Evolutionary conservation across 2,329 filamentous ascomycete genomes (phyloP), one percentile per base, ranked within the genome.

Genomic region (Ceratocystis cacaofunesta): DNA sequence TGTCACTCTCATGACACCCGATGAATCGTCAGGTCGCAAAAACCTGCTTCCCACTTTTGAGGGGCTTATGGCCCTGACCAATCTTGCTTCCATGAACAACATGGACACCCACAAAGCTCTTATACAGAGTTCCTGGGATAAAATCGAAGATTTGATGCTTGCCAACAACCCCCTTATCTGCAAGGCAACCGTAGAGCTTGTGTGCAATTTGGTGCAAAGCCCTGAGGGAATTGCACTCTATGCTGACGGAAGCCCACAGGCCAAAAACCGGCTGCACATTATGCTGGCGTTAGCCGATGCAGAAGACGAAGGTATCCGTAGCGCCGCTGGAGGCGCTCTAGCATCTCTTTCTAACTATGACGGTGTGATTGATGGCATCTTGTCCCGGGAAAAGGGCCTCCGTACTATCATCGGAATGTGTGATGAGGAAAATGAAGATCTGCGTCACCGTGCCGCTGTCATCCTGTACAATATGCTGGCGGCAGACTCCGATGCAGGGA

Each of bases 41-140:
- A 89, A 96, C 73, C 82, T 97, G 15, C 81, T 99, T 0, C 91
- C 94, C 0, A 86, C 88, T 0, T 99, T 97, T 70, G 94, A 99
- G 75, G 82, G 88, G 0, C 81, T 99, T 7, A 87, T 97, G 74
- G 92, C 94, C 0, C 82, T 99, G 44, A 97, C 94, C 0, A 99
- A 99, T 70, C 82, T 99, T 6, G 94, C 92, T 0, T 95, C 90
- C 0, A 83, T 86, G 12, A 87, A 92, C 64, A 82, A 87, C 68
- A 79, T 84, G 43, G 82, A 85, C 5, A 80, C 83, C 5, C 82
- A 86, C 57, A 79, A 82, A 44, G 78, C 81, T 17, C 92, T 96
- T 62, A 84, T 96, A 44, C 84, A 88, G 8, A 78, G 82, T 3
- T 84, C 87, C 0, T 95, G 90, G 83, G 73, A 84, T 0, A 83